Conservation (phyloP, 805 yeast species). For the Sugiyamaella americana region DNA sequence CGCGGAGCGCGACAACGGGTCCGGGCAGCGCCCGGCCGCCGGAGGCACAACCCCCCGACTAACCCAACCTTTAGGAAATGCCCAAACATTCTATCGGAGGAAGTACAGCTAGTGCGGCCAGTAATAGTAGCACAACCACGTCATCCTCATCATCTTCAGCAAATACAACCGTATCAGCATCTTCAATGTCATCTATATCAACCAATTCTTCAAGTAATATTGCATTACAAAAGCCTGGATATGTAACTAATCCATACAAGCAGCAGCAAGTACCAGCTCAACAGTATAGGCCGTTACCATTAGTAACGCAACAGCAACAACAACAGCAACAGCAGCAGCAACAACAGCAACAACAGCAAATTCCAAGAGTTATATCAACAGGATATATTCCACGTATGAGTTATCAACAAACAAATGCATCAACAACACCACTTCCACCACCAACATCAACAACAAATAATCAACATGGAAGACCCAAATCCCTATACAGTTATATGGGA, state of each 20-base stretch:
- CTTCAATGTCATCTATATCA: background rate
- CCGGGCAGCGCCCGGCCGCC: slow-evolving; percentile 1
- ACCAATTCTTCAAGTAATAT: background rate
- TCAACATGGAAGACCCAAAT: slow-evolving; percentile 11
- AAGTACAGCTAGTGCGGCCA: slow-evolving; percentile 2
- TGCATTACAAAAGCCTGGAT: background rate
- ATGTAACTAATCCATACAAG: background rate
- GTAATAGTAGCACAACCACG: background rate
- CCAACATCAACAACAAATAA: background rate
- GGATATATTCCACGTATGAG: background rate
- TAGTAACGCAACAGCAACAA: background rate
- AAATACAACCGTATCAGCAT: background rate
- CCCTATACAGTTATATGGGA: slow-evolving; percentile 9
- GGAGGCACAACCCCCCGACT: background rate
- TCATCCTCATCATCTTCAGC: slow-evolving; percentile 1
- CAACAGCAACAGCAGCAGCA: background rate
- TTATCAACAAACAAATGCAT: background rate
- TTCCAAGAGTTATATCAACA: background rate
- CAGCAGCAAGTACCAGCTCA: background rate
- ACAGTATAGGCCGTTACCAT: background rate
- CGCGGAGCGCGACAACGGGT: background rate
- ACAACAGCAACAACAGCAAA: slow-evolving; percentile 3
- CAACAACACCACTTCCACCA: background rate
- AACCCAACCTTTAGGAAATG: background rate
- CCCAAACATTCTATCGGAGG: slow-evolving; percentile 3